Evolutionary conservation across 352 stramenopile genomes (phyloP).

Genomic region (Pythium myriotylum): DNA sequence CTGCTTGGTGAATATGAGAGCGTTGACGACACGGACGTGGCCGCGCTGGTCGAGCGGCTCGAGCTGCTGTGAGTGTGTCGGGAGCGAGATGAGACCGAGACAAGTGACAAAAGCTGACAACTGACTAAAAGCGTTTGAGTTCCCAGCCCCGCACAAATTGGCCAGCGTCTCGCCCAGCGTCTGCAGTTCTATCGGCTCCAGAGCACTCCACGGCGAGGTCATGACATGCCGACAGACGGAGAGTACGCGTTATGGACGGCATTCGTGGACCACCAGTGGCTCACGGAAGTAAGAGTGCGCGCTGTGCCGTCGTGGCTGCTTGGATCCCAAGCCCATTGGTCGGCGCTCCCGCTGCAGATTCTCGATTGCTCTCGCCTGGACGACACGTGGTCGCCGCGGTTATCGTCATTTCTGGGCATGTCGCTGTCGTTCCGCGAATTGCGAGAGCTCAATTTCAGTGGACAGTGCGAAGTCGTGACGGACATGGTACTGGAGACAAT

Average conservation of each 20-base stretch:
- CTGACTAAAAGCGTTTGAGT: not conserved
- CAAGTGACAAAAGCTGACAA: not conserved
- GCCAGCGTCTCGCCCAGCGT: not conserved
- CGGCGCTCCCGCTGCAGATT: not conserved
- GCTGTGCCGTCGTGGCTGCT: not conserved
- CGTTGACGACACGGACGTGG: not conserved
- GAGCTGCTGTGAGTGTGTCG: slow-evolving; percentile 5
- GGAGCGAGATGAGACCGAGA: not conserved
- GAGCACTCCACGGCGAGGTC: not conserved
- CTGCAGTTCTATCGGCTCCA: not conserved
- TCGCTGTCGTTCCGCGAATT: slow-evolving; percentile 2
- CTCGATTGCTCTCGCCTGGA: not conserved
- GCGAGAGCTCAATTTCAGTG: slow-evolving; percentile 3
- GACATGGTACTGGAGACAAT: not conserved
- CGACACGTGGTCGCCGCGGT: too few species aligned
- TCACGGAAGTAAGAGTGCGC: not conserved
- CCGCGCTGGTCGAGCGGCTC: slow-evolving; percentile 2
- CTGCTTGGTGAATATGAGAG: not conserved
- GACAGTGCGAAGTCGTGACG: not conserved
- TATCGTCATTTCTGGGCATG: not conserved
- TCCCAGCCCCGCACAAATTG: not conserved
- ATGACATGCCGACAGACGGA: not conserved
- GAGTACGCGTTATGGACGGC: slow-evolving; percentile 6
- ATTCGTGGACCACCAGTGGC: slow-evolving; percentile 4
- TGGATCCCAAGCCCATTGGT: not conserved